Evolutionary conservation across 495 filamentous ascomycete genomes (phyloP).

Genomic region (Elasticomyces elasticus): DNA sequence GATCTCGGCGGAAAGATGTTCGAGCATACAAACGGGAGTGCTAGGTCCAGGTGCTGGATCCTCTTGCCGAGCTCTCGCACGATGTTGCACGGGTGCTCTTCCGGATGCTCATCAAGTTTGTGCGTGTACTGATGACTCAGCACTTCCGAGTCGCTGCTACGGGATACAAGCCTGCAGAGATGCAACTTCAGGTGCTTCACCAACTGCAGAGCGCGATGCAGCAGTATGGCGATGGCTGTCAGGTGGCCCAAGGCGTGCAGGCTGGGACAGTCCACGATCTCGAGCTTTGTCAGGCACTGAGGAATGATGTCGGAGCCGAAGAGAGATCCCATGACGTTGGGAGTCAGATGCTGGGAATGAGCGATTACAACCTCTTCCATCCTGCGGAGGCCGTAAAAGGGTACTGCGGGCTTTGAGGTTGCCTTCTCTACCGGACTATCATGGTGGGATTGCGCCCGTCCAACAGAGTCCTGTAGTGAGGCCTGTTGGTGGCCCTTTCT

Average conservation of each 20-base stretch:
- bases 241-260: slow-evolving; percentile 3
- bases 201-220: slow-evolving; percentile 4
- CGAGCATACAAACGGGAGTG: slow-evolving; percentile 6
- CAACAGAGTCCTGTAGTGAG: not conserved
- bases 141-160: not conserved
- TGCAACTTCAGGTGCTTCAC: slow-evolving; percentile 7
- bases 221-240: not conserved
- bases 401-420: not conserved
- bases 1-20: not conserved
- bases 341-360: not conserved
- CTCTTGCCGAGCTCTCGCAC: slow-evolving; percentile 5
- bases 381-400: slow-evolving; percentile 4
- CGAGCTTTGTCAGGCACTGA: not conserved
- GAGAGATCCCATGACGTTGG: not conserved
- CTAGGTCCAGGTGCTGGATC: slow-evolving; percentile 1
- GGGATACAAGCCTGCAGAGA: slow-evolving; percentile 1
- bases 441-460: not conserved
- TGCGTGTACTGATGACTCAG: not conserved
- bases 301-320: slow-evolving; percentile 8
- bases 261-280: slow-evolving; percentile 7
- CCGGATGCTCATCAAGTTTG: slow-evolving; percentile 7
- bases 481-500: not conserved
- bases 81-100: slow-evolving; percentile 12
- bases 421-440: not conserved
- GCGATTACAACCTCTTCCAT: slow-evolving; percentile 3